Conservation (phyloP, 2,329 filamentous ascomycete genomes). For the Lasiodiplodia gonubiensis region DNA sequence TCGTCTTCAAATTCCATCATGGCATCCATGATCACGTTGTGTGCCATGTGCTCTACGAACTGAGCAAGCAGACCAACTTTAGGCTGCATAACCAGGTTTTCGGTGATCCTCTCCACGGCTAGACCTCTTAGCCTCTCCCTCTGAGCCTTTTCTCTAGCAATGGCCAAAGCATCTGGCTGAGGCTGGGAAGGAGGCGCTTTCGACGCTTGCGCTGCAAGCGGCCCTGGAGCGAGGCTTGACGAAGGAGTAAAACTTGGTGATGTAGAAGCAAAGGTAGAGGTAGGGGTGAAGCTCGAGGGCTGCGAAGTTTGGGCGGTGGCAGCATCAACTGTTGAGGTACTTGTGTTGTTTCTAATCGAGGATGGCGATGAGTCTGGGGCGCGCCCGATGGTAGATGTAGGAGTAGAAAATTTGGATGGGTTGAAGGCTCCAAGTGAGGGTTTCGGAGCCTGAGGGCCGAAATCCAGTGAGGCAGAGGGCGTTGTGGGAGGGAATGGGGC, state of each 20-base stretch:
- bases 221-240: background rate
- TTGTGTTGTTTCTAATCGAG: background rate
- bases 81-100: constrained; percentile 45
- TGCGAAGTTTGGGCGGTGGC: background rate
- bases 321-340: background rate
- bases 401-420: constrained; percentile 19
- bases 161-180: background rate
- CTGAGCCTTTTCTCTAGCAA: background rate
- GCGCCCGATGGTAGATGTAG: background rate
- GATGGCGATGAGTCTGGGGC: background rate
- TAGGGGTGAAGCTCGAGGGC: background rate
- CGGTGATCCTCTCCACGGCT: constrained; percentile 37
- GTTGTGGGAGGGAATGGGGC: background rate
- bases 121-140: background rate
- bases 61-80: constrained; percentile 52
- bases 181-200: background rate
- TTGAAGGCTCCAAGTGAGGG: constrained; percentile 25
- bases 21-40: constrained; percentile 39
- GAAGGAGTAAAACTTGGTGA: constrained; percentile 4
- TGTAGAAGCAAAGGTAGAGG: background rate
- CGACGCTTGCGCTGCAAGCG: background rate
- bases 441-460: background rate
- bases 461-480: background rate
- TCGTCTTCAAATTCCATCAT: constrained; percentile 24
- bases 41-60: constrained; percentile 49